These are phyloP conservation scores for Sporothrix globosa DNA, from an alignment of 2,329 filamentous ascomycete species.

Conservation along the genomic window DNA sequence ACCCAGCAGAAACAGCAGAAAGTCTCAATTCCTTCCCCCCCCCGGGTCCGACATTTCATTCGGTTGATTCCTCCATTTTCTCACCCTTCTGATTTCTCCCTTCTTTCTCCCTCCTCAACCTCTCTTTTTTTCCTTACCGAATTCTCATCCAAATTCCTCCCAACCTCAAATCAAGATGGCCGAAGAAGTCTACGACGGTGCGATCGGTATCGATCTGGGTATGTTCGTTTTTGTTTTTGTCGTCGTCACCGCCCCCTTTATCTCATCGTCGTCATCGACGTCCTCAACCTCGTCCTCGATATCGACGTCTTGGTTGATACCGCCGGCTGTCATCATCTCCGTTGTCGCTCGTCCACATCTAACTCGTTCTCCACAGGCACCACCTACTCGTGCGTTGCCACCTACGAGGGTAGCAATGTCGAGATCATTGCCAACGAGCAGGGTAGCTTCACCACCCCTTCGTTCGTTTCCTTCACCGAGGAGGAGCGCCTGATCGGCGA, in stretches of 20 bases:
- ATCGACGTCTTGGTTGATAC: neutral
- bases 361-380: slow-evolving; percentile 65
- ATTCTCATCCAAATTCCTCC: slow-evolving; percentile 23
- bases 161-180: slow-evolving; percentile 66
- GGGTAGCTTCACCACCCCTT: slow-evolving; percentile 98
- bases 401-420: slow-evolving; percentile 98
- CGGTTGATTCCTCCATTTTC: slow-evolving; percentile 13
- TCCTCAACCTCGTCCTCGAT: neutral
- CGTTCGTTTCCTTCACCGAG: slow-evolving; percentile 98
- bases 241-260: slow-evolving; percentile 19
- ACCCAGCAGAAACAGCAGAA: slow-evolving; percentile 23
- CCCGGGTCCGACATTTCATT: slow-evolving; percentile 12
- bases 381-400: slow-evolving; percentile 99
- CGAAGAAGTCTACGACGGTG: slow-evolving; percentile 98
- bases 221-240: slow-evolving; percentile 47
- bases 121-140: slow-evolving; percentile 24
- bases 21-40: slow-evolving; percentile 23
- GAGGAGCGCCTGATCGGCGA: slow-evolving; percentile 99
- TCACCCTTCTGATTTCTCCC: neutral
- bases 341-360: neutral
- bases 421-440: slow-evolving; percentile 99
- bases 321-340: neutral
- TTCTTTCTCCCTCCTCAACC: slow-evolving; percentile 9
- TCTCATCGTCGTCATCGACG: neutral
- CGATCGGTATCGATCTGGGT: slow-evolving; percentile 99